These are phyloP conservation scores for Silene conica DNA, from an alignment of 148 eudicot species.

Conservation along the genomic window DNA sequence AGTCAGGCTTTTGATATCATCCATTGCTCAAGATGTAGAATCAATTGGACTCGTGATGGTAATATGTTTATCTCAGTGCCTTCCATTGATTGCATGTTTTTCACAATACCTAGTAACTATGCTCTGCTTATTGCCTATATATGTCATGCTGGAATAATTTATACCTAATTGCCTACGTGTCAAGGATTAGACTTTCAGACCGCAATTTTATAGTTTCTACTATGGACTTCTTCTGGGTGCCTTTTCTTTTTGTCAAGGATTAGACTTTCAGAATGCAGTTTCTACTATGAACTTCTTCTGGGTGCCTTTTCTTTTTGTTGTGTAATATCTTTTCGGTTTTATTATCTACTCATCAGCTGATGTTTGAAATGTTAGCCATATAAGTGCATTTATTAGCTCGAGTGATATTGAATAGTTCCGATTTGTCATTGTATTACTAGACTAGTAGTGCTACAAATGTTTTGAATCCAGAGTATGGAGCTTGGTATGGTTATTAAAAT, in stretches of 20 bases:
- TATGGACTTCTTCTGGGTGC: neutral
- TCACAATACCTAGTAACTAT: neutral
- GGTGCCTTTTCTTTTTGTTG: neutral
- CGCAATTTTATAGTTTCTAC: neutral
- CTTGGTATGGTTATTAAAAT: no score
- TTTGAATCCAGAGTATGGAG: no score
- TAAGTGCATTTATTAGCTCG: no score
- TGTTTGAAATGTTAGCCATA: no score
- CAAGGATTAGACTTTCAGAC: neutral
- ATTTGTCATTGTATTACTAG: no score
- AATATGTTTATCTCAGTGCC: slow-evolving; percentile 5
- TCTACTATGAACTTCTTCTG: neutral
- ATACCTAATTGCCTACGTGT: neutral
- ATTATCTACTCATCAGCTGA: no score
- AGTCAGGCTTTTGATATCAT: slow-evolving; percentile 95
- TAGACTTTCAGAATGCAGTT: neutral
- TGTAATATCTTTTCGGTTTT: no score
- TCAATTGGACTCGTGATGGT: slow-evolving; percentile 93
- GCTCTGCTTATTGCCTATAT: neutral
- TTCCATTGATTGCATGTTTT: neutral
- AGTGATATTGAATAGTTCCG: no score
- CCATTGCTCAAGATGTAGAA: slow-evolving; percentile 98
- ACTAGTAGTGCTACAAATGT: no score
- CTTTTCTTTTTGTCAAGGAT: neutral
- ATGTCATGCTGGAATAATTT: neutral